Evolutionary conservation across 1,139 yeast genomes (phyloP).

Genomic region (Wickerhamiella pararugosa): DNA sequence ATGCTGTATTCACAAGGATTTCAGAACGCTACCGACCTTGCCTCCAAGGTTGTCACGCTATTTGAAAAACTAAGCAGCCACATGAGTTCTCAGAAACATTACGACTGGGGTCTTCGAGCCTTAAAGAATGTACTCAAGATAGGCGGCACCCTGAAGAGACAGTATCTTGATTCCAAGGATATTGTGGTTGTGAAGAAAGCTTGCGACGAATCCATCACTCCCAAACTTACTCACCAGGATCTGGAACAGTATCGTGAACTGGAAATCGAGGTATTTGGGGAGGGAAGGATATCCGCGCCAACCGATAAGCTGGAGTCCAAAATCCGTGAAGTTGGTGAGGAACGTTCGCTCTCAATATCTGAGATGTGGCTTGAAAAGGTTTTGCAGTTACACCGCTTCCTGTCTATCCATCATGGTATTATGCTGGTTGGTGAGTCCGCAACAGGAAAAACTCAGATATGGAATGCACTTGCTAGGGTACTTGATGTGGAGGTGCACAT

Average conservation of each 20-base stretch:
- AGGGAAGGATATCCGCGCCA: background rate
- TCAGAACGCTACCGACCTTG: slow-evolving; percentile 31
- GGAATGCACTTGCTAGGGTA: slow-evolving; percentile 36
- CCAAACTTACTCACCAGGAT: slow-evolving; percentile 47
- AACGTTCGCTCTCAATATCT: slow-evolving; percentile 20
- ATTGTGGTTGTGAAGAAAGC: slow-evolving; percentile 35
- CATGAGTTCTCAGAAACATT: slow-evolving; percentile 46
- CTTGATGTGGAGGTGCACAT: slow-evolving; percentile 31
- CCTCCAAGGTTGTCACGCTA: slow-evolving; percentile 40
- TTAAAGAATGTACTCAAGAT: slow-evolving; percentile 48
- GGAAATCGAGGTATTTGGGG: slow-evolving; percentile 16
- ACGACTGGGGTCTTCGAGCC: slow-evolving; percentile 82
- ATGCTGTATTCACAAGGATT: slow-evolving; percentile 65
- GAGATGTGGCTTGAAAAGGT: slow-evolving; percentile 41
- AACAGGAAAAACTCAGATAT: slow-evolving; percentile 51
- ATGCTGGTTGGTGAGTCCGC: slow-evolving; percentile 73
- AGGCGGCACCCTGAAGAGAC: slow-evolving; percentile 39
- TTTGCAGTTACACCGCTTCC: slow-evolving; percentile 47
- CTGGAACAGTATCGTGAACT: slow-evolving; percentile 20
- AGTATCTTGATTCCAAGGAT: slow-evolving; percentile 2
- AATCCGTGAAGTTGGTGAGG: slow-evolving; percentile 18
- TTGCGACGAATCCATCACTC: slow-evolving; percentile 44
- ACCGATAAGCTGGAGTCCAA: slow-evolving; percentile 9
- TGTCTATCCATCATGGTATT: slow-evolving; percentile 58
- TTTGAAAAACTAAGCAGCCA: slow-evolving; percentile 31